Evolutionary conservation across 331 rosid genomes (phyloP).

Genomic region (Dryas integrifolia): DNA sequence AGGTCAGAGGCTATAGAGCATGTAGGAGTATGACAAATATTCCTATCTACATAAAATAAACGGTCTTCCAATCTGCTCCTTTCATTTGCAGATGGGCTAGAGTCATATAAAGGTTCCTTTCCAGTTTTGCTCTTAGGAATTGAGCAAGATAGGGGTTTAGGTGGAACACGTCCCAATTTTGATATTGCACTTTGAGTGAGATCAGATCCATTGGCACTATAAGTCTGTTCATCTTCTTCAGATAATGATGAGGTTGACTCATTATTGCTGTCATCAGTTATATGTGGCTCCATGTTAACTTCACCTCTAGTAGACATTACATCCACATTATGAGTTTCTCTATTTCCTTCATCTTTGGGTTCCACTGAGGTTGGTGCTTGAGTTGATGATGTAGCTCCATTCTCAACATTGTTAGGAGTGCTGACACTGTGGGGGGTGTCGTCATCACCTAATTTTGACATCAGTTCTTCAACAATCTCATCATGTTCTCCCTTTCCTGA

Average conservation of each 20-base stretch:
- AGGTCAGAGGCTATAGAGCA: slow-evolving; percentile 84
- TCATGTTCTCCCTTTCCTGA: slow-evolving; percentile 52
- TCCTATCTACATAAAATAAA: slow-evolving; percentile 30
- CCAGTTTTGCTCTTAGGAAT: slow-evolving; percentile 8
- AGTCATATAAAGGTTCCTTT: slow-evolving; percentile 34
- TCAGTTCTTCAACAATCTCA: slow-evolving; percentile 46
- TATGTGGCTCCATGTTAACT: slow-evolving; percentile 24
- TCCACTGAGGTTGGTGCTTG: slow-evolving; percentile 16
- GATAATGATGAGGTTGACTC: slow-evolving; percentile 38
- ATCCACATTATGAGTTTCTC: slow-evolving; percentile 17
- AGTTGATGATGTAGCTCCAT: slow-evolving; percentile 14
- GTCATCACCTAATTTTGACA: slow-evolving; percentile 27
- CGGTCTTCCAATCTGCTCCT: slow-evolving; percentile 41
- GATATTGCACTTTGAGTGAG: slow-evolving; percentile 22
- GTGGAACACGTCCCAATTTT: slow-evolving; percentile 24
- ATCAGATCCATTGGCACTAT: slow-evolving; percentile 17
- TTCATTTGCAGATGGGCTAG: slow-evolving; percentile 35
- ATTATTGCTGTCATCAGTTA: slow-evolving; percentile 28
- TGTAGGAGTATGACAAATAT: slow-evolving; percentile 53
- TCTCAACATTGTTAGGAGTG: slow-evolving; percentile 17
- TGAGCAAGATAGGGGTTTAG: slow-evolving; percentile 28
- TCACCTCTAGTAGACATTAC: slow-evolving; percentile 28
- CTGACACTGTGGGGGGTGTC: background rate
- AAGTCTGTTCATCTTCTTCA: slow-evolving; percentile 22
- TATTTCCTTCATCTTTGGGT: slow-evolving; percentile 22